Percentiles rank a stretch among this genome's conserved stretches.
Conservation (phyloP, 2,329 filamentous ascomycete genomes). For the Sclerotiophoma versabilis region DNA sequence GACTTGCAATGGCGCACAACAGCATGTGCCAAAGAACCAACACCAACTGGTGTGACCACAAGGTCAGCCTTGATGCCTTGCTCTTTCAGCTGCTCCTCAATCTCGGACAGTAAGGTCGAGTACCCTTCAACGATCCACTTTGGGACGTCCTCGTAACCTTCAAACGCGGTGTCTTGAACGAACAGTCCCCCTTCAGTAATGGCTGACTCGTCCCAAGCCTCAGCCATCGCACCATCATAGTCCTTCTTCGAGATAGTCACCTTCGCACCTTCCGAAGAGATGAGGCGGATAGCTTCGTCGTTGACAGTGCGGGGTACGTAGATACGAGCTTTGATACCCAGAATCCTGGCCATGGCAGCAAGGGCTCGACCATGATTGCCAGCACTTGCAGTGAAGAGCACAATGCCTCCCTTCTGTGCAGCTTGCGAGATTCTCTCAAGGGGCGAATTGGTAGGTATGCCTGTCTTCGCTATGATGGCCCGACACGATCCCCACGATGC, state of each 20-base stretch:
- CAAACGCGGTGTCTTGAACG: conserved; percentile 73
- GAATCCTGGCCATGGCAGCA: conserved; percentile 68
- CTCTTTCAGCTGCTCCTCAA: conserved; percentile 65
- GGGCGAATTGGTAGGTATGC: conserved; percentile 54
- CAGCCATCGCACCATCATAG: conserved; percentile 70
- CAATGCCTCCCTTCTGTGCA: conserved; percentile 21
- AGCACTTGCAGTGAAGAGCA: conserved; percentile 73
- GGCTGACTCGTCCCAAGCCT: conserved; percentile 56
- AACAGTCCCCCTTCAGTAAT: conserved; percentile 56
- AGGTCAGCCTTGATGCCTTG: conserved; percentile 50
- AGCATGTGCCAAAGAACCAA: conserved; percentile 75
- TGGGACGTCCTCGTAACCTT: conserved; percentile 71
- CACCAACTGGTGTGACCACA: conserved; percentile 72
- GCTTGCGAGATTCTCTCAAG: conserved; percentile 54
- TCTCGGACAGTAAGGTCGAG: conserved; percentile 72
- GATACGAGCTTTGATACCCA: conserved; percentile 64
- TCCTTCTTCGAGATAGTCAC: conserved; percentile 63
- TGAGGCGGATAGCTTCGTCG: conserved; percentile 59
- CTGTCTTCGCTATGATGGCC: conserved; percentile 59
- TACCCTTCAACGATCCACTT: conserved; percentile 82
- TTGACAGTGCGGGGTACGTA: conserved; percentile 70
- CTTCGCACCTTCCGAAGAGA: conserved; percentile 68
- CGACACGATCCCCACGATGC: conserved; percentile 74
- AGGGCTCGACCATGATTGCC: conserved; percentile 81
- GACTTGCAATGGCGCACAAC: conserved; percentile 71